A percentile compares a stretch with the other conserved stretches of the same genome.
These are phyloP conservation scores for Xylariales sp. DNA, from an alignment of 2,329 filamentous ascomycete genomes.

Conservation along the genomic window DNA sequence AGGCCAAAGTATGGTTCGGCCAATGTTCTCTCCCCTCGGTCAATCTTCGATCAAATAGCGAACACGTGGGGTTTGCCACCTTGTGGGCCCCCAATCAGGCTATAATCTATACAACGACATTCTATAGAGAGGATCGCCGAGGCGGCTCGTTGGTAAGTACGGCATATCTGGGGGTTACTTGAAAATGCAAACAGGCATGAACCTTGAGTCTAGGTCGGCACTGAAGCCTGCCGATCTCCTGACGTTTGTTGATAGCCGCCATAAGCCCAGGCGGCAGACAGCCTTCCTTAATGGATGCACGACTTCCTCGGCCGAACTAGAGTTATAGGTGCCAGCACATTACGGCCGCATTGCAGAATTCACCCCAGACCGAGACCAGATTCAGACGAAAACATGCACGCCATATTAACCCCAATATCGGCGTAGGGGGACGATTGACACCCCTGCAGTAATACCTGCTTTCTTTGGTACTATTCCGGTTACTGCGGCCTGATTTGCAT, in stretches of 20 bases:
- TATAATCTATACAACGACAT: too few relatives aligned
- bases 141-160: neutral
- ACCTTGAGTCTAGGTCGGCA: neutral
- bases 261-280: neutral
- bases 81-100: neutral
- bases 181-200: neutral
- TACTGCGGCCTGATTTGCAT: too few relatives aligned
- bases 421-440: neutral
- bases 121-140: neutral
- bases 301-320: conserved; percentile 4
- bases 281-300: neutral
- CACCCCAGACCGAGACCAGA: too few relatives aligned
- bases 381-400: too few relatives aligned
- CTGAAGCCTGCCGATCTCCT: neutral
- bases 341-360: too few relatives aligned
- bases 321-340: too few relatives aligned
- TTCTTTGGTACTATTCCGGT: conserved; percentile 2
- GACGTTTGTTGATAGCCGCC: neutral
- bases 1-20: neutral
- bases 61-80: conserved; percentile 1
- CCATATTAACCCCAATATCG: neutral
- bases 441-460: conserved; percentile 3
- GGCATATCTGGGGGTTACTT: neutral
- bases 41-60: neutral
- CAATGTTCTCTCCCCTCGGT: neutral